Percentiles rank a stretch among this genome's conserved stretches.
Conservation (phyloP, 495 filamentous ascomycete genomes). For the Tuber magnatum region DNA sequence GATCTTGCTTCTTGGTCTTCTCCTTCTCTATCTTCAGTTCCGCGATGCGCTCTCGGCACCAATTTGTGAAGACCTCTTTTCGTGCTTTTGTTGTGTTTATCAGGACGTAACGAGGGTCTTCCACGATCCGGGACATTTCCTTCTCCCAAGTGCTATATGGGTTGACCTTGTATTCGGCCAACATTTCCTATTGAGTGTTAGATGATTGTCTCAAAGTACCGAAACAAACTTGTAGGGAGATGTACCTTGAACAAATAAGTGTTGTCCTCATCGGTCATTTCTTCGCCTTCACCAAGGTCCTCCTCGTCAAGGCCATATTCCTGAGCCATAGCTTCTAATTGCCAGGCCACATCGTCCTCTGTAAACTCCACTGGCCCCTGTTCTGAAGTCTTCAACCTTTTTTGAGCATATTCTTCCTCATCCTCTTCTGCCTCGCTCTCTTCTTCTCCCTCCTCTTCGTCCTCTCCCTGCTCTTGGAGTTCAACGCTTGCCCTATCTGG, state of each 20-base stretch:
- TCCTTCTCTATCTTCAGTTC: conserved; percentile 62
- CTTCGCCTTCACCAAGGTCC: conserved; percentile 60
- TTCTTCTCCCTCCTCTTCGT: conserved; percentile 24
- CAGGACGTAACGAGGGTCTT: conserved; percentile 78
- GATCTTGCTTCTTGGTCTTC: conserved; percentile 75
- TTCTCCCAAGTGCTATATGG: conserved; percentile 92
- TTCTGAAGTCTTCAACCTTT: conserved; percentile 49
- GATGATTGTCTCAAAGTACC: not conserved
- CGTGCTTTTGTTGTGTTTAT: conserved; percentile 72
- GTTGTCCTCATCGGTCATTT: conserved; percentile 55
- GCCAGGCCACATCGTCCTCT: conserved; percentile 90
- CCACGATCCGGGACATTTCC: conserved; percentile 71
- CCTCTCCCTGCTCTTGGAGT: conserved; percentile 24
- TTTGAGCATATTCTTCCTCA: conserved; percentile 48
- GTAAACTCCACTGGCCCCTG: conserved; percentile 74
- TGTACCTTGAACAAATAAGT: conserved; percentile 53
- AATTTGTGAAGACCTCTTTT: conserved; percentile 72
- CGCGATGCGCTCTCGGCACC: conserved; percentile 67
- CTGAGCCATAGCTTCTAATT: conserved; percentile 78
- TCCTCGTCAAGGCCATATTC: conserved; percentile 63
- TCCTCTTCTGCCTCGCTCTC: conserved; percentile 54
- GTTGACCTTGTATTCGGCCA: conserved; percentile 71
- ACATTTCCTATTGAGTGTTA: conserved; percentile 54
- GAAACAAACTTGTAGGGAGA: not conserved
- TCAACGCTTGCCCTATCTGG: conserved; percentile 18